A percentile compares a stretch with the other conserved stretches of the same genome.
Evolutionary conservation across 192 early-diverging fungal species (phyloP).

Genomic region (Geosiphon pyriformis): DNA sequence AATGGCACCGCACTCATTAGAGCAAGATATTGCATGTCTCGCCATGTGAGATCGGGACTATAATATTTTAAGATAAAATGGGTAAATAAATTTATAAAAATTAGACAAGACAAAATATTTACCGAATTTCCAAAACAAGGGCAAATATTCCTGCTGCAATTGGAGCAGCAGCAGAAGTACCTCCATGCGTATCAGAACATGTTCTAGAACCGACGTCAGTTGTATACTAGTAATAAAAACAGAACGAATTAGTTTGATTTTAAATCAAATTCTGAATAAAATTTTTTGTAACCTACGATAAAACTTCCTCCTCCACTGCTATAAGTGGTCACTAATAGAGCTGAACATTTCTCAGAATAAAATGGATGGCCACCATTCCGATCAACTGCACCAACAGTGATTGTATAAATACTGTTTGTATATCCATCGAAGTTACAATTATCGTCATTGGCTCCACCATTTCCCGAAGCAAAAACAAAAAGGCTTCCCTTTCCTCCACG

Average conservation of each 20-base stretch:
- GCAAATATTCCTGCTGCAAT: conserved; percentile 87
- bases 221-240: conserved; percentile 58
- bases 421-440: conserved; percentile 98
- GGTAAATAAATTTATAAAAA: background rate
- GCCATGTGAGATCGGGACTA: conserved; percentile 91
- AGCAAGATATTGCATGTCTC: conserved; percentile 86
- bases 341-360: conserved; percentile 87
- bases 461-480: conserved; percentile 92
- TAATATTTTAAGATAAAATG: background rate
- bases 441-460: conserved; percentile 72
- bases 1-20: conserved; percentile 75
- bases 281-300: conserved; percentile 56
- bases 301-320: conserved; percentile 68
- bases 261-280: conserved; percentile 5
- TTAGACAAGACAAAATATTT: background rate
- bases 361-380: conserved; percentile 65
- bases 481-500: conserved; percentile 79
- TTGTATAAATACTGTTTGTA: conserved; percentile 93
- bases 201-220: conserved; percentile 71
- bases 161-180: conserved; percentile 95
- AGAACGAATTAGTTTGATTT: background rate
- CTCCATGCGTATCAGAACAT: conserved; percentile 80
- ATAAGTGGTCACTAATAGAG: conserved; percentile 87
- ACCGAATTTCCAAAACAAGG: conserved; percentile 65
- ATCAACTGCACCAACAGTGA: conserved; percentile 88